Conservation (phyloP, 2,329 filamentous ascomycete species). For the Curvularia sp. region DNA sequence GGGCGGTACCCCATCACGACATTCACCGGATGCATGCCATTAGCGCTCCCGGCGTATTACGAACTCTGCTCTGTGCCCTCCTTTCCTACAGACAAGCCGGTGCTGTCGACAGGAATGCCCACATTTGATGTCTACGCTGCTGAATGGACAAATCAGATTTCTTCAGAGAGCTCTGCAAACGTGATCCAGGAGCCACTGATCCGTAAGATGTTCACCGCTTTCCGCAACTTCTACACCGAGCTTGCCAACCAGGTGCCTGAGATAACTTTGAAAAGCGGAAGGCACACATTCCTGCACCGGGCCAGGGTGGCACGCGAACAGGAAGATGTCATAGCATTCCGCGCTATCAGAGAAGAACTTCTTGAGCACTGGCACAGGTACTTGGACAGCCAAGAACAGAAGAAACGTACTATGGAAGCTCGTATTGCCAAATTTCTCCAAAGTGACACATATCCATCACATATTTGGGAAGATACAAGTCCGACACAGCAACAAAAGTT, state of each 20-base stretch:
- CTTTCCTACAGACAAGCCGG: slow-evolving; percentile 22
- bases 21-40: neutral
- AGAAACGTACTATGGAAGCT: slow-evolving; percentile 31
- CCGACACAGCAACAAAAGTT: neutral
- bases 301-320: slow-evolving; percentile 47
- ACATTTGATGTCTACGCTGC: slow-evolving; percentile 33
- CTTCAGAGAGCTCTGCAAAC: slow-evolving; percentile 12
- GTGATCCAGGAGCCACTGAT: slow-evolving; percentile 35
- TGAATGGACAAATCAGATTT: slow-evolving; percentile 32
- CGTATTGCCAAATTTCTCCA: slow-evolving; percentile 32
- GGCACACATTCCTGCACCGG: slow-evolving; percentile 40
- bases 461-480: slow-evolving; percentile 19
- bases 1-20: slow-evolving; percentile 19
- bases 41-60: slow-evolving; percentile 1
- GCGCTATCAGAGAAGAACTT: slow-evolving; percentile 37
- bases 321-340: slow-evolving; percentile 41
- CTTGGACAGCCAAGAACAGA: slow-evolving; percentile 34
- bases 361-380: slow-evolving; percentile 41
- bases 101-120: slow-evolving; percentile 25
- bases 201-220: slow-evolving; percentile 42
- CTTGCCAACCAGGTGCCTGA: slow-evolving; percentile 28
- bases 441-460: slow-evolving; percentile 36
- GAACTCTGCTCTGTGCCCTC: slow-evolving; percentile 38
- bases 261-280: slow-evolving; percentile 18
- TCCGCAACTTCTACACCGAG: slow-evolving; percentile 43